Conservation (phyloP, 805 yeast species). For the Candida sithepensis region DNA sequence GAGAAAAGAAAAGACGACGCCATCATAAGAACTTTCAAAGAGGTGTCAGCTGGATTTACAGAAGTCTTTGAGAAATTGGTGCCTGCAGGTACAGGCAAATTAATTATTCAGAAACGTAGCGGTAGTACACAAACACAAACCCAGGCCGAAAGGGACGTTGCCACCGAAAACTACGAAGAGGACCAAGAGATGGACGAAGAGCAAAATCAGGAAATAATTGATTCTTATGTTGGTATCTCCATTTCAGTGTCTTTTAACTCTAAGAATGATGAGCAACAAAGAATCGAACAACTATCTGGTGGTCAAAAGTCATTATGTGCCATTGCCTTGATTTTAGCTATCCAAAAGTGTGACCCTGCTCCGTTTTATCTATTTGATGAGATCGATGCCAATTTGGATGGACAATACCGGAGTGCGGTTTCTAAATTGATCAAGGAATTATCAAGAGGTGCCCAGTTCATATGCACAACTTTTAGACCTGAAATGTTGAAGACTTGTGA, state of each 20-base stretch:
- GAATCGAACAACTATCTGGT: constrained; percentile 89
- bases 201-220: constrained; percentile 32
- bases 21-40: constrained; percentile 70
- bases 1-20: constrained; percentile 81
- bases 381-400: constrained; percentile 92
- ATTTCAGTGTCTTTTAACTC: constrained; percentile 89
- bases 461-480: constrained; percentile 93
- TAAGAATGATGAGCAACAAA: constrained; percentile 76
- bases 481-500: constrained; percentile 88
- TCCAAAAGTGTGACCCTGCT: constrained; percentile 94
- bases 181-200: constrained; percentile 18
- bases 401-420: constrained; percentile 85
- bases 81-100: constrained; percentile 74
- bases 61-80: constrained; percentile 77
- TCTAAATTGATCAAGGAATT: constrained; percentile 69
- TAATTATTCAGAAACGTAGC: constrained; percentile 55
- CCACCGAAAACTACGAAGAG: constrained; percentile 13
- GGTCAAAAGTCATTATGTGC: constrained; percentile 98
- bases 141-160: constrained; percentile 6
- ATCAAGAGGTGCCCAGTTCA: constrained; percentile 76
- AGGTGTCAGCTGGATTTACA: constrained; percentile 69
- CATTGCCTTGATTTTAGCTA: constrained; percentile 86
- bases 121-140: constrained; percentile 2
- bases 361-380: constrained; percentile 96
- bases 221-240: constrained; percentile 74